phyloP scores from a whole-genome alignment of 2,329 filamentous ascomycete species.

The Trichophyton benhamiae region DNA sequence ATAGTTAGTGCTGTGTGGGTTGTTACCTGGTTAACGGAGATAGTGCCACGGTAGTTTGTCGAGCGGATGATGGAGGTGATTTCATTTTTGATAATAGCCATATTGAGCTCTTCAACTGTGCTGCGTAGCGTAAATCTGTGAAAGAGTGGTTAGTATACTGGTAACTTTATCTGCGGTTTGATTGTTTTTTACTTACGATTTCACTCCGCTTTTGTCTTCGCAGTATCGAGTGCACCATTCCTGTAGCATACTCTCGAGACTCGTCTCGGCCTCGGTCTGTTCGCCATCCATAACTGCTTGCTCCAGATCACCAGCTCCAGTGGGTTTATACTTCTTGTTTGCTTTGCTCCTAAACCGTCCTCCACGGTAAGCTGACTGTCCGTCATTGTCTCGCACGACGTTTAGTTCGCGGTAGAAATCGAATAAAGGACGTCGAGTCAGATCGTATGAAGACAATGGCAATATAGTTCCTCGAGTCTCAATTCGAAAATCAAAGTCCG shows the following conservation, averaged over 20 bases:
- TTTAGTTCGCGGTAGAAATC: conserved; percentile 10
- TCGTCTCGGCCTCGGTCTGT: conserved; percentile 6
- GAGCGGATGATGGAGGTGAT: conserved; percentile 27
- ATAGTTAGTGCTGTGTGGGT: conserved; percentile 23
- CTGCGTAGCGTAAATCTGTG: conserved; percentile 22
- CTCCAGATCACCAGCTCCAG: not conserved
- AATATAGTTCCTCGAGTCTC: conserved; percentile 9
- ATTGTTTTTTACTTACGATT: conserved; percentile 21
- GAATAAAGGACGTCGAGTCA: not conserved
- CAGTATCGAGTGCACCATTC: conserved; percentile 29
- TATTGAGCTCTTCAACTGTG: conserved; percentile 17
- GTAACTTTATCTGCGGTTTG: too few relatives aligned
- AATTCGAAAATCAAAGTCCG: conserved; percentile 23
- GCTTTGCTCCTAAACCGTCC: conserved; percentile 14
- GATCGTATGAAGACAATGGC: not conserved
- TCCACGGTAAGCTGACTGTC: conserved; percentile 19
- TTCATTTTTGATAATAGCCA: conserved; percentile 17
- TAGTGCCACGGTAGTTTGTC: conserved; percentile 26
- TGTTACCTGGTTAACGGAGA: conserved; percentile 17
- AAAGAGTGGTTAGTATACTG: not conserved
- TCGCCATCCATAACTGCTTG: not conserved
- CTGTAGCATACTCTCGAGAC: conserved; percentile 8
- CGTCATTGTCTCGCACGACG: conserved; percentile 18
- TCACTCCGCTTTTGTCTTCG: conserved; percentile 23
- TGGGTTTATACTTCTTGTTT: conserved; percentile 5